These are phyloP conservation scores for Opeltia flavorubescens DNA, from an alignment of 495 filamentous ascomycete species.

Conservation along the genomic window DNA sequence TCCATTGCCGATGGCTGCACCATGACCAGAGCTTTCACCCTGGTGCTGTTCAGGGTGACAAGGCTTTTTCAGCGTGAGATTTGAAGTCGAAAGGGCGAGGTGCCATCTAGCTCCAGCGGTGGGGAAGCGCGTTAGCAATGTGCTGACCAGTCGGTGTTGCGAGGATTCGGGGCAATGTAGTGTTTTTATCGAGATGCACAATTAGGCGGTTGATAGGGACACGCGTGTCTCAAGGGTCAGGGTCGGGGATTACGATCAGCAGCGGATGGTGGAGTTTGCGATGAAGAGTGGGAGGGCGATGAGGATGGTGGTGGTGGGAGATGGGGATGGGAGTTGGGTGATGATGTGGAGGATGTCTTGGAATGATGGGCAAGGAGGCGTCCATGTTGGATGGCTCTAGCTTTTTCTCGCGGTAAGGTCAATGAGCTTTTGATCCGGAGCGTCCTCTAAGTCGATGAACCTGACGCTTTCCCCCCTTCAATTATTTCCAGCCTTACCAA, in stretches of 20 bases:
- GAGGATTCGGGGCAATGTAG: no score
- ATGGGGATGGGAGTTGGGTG: slow-evolving; percentile 1
- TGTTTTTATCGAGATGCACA: no score
- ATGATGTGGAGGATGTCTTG: not conserved
- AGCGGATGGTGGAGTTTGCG: not conserved
- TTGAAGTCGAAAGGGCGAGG: not conserved
- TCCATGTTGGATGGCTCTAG: not conserved
- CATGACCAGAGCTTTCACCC: not conserved
- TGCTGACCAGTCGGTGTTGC: no score
- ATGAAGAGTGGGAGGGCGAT: not conserved
- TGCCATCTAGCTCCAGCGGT: not conserved
- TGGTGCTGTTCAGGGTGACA: not conserved
- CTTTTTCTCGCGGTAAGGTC: no score
- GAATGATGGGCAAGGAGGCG: not conserved
- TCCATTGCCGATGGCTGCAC: not conserved
- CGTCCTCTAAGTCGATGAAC: no score
- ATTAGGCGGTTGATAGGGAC: not conserved
- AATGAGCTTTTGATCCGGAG: no score
- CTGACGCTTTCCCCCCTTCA: no score
- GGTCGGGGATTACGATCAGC: not conserved
- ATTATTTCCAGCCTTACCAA: no score
- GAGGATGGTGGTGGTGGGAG: slow-evolving; percentile 1
- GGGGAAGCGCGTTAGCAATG: not conserved
- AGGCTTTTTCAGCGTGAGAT: not conserved
- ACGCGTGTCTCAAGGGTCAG: not conserved